Percentiles rank a stretch among this genome's conserved stretches.
phyloP scores from a whole-genome alignment of 331 rosid genomes.

The Malus hybrid region DNA sequence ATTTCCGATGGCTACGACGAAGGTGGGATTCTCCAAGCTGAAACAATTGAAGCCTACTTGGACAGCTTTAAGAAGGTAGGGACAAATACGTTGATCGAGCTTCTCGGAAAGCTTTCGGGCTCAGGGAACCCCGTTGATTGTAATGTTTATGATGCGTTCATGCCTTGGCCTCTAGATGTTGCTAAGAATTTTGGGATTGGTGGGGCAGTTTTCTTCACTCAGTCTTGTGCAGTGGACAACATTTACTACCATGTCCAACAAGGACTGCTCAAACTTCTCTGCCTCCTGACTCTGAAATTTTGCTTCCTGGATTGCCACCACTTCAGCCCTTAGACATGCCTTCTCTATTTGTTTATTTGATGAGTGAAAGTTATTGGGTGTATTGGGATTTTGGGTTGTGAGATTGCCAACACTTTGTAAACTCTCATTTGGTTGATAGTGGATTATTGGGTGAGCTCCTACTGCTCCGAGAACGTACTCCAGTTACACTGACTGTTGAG shows the following conservation, averaged over 20 bases:
- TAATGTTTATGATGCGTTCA: slow-evolving; percentile 26
- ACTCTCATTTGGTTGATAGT: too few species aligned
- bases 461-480: too few species aligned
- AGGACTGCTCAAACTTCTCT: slow-evolving; percentile 13
- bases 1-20: slow-evolving; percentile 13
- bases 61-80: slow-evolving; percentile 14
- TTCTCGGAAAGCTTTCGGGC: slow-evolving; percentile 18
- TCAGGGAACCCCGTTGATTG: slow-evolving; percentile 31
- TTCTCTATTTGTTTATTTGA: slow-evolving; percentile 1
- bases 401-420: too few species aligned
- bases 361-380: too few species aligned
- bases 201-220: slow-evolving; percentile 38
- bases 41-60: not conserved
- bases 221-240: slow-evolving; percentile 28
- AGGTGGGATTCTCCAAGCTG: not conserved
- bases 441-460: too few species aligned
- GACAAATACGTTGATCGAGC: slow-evolving; percentile 11
- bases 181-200: slow-evolving; percentile 24
- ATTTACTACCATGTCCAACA: slow-evolving; percentile 33
- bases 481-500: too few species aligned
- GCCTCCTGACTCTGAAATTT: not conserved
- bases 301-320: slow-evolving; percentile 35
- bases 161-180: slow-evolving; percentile 40
- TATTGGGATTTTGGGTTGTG: too few species aligned
- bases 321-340: slow-evolving; percentile 31